Evolutionary conservation across 805 yeast species (phyloP).

Genomic region (Wickerhamiella shivajii): DNA sequence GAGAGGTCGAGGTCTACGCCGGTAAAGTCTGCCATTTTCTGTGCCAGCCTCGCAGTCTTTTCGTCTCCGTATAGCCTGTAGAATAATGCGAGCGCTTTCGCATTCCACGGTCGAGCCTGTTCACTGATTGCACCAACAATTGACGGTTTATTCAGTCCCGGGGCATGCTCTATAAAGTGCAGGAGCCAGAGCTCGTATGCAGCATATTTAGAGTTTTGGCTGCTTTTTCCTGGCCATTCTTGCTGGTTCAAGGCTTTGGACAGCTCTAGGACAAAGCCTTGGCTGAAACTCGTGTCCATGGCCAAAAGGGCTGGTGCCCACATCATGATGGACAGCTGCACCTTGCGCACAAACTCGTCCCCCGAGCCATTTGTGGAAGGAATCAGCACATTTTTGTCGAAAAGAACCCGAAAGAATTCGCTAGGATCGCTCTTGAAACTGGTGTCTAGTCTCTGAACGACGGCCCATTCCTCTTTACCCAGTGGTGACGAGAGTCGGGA

Average conservation of each 20-base stretch:
- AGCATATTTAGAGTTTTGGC: background rate
- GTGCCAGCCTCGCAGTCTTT: slow-evolving; percentile 7
- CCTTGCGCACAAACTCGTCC: slow-evolving; percentile 2
- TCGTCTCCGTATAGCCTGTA: slow-evolving; percentile 5
- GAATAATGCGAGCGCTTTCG: slow-evolving; percentile 12
- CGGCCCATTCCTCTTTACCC: background rate
- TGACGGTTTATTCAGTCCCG: background rate
- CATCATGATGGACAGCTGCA: slow-evolving; percentile 9
- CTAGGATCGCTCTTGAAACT: background rate
- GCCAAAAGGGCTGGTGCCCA: slow-evolving; percentile 16
- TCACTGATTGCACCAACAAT: background rate
- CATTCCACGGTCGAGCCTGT: slow-evolving; percentile 20
- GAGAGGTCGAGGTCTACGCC: slow-evolving; percentile 8
- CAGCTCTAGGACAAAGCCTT: slow-evolving; percentile 5
- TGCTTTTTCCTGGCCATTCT: slow-evolving; percentile 14
- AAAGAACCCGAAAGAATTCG: slow-evolving; percentile 11
- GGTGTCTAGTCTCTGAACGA: slow-evolving; percentile 6
- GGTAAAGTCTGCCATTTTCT: slow-evolving; percentile 15
- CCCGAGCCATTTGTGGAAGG: slow-evolving; percentile 10
- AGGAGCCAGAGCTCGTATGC: slow-evolving; percentile 15
- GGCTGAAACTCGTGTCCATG: slow-evolving; percentile 10
- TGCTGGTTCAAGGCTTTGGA: slow-evolving; percentile 5
- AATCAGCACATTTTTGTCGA: slow-evolving; percentile 14
- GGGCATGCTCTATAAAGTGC: slow-evolving; percentile 8
- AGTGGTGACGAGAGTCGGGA: slow-evolving; percentile 25